These are phyloP conservation scores for Pseudocercospora fuligena DNA, from an alignment of 2,329 filamentous ascomycete species.

Conservation along the genomic window DNA sequence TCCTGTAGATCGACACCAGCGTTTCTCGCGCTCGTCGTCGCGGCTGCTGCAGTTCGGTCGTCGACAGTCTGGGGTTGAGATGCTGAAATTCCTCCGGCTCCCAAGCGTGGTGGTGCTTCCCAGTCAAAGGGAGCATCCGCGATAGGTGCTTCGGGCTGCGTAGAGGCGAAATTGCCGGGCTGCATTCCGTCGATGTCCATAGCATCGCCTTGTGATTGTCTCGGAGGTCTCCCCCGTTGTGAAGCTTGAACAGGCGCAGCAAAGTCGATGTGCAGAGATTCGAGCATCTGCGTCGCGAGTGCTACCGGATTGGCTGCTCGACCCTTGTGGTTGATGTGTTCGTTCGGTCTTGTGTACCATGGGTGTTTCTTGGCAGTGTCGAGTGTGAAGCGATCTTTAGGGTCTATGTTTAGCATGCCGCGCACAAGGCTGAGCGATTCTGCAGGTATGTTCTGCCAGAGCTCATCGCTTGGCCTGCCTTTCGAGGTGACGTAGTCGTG, in stretches of 20 bases:
- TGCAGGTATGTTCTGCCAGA: slow-evolving; percentile 79
- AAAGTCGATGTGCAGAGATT: slow-evolving; percentile 88
- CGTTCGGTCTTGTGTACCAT: slow-evolving; percentile 88
- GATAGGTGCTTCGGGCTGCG: slow-evolving; percentile 80
- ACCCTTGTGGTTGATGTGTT: slow-evolving; percentile 74
- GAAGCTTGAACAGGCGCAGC: slow-evolving; percentile 66
- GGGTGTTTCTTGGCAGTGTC: slow-evolving; percentile 86
- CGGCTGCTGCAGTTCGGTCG: slow-evolving; percentile 35
- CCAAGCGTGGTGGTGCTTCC: slow-evolving; percentile 72
- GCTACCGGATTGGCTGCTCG: slow-evolving; percentile 76
- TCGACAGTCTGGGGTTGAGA: slow-evolving; percentile 45
- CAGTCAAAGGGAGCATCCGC: slow-evolving; percentile 79
- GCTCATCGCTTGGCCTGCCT: slow-evolving; percentile 77
- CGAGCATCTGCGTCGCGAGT: slow-evolving; percentile 93
- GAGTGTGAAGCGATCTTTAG: slow-evolving; percentile 77
- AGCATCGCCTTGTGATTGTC: slow-evolving; percentile 47
- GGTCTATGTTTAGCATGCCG: slow-evolving; percentile 88
- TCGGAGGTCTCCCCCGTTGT: slow-evolving; percentile 36
- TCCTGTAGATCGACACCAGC: slow-evolving; percentile 51
- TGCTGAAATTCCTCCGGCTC: slow-evolving; percentile 46
- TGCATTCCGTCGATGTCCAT: slow-evolving; percentile 70
- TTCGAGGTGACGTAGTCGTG: slow-evolving; percentile 81
- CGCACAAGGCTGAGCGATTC: slow-evolving; percentile 80
- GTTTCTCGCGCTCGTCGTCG: slow-evolving; percentile 13
- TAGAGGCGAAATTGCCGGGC: slow-evolving; percentile 67